Conservation (phyloP, 768 basidiomycete species). For the Mycena vulgaris region DNA sequence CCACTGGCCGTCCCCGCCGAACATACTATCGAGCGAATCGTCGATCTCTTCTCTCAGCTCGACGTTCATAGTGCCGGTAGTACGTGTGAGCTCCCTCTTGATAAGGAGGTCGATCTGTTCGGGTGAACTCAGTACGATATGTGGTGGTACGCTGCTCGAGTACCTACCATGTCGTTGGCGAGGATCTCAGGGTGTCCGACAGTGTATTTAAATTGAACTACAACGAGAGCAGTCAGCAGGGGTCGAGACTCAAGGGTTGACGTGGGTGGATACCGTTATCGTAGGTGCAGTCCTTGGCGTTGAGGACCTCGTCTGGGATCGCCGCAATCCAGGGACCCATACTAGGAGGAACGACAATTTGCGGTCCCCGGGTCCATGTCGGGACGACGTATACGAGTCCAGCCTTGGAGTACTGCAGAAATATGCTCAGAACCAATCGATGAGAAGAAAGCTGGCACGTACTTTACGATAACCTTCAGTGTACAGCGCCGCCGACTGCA, state of each 20-base stretch:
- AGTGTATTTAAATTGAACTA: slow-evolving; percentile 36
- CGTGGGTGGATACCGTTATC: slow-evolving; percentile 20
- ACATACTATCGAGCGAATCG: slow-evolving; percentile 4
- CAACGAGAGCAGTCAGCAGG: neutral
- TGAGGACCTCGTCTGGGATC: slow-evolving; percentile 22
- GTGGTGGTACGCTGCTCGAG: neutral
- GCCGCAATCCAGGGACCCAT: slow-evolving; percentile 28
- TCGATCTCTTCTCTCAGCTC: slow-evolving; percentile 28
- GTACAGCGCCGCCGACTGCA: slow-evolving; percentile 21
- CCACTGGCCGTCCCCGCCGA: slow-evolving; percentile 32
- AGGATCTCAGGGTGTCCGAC: slow-evolving; percentile 33
- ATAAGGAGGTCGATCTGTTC: slow-evolving; percentile 30
- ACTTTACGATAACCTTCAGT: slow-evolving; percentile 30
- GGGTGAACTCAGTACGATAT: neutral
- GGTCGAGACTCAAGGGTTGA: too few species aligned
- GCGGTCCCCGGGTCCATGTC: slow-evolving; percentile 34
- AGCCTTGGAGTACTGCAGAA: slow-evolving; percentile 27
- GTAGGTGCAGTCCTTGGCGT: slow-evolving; percentile 37
- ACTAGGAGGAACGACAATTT: slow-evolving; percentile 26
- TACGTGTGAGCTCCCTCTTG: slow-evolving; percentile 37
- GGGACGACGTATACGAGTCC: slow-evolving; percentile 22
- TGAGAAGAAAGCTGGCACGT: neutral
- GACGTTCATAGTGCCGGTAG: slow-evolving; percentile 23
- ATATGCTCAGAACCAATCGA: neutral
- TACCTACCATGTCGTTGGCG: slow-evolving; percentile 21